Base-by-base conservation (phyloP, 371 early-diverging fungal species). In the Apophysomyces sp. region DNA sequence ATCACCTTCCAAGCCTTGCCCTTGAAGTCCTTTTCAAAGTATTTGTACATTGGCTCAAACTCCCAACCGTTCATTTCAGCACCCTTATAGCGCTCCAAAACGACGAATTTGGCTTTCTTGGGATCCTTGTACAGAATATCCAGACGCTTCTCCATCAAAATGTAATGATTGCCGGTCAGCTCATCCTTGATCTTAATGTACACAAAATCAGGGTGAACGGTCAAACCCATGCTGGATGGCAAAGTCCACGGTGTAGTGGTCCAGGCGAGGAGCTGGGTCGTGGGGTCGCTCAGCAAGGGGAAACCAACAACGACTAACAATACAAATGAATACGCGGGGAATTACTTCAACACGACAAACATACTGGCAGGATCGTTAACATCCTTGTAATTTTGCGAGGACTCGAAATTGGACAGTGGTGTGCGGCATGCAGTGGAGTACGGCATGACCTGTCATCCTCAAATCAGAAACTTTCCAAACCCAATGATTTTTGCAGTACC, bases 201-300 rank as follows among this genome's bases (percentile, higher is more conserved):
- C 55, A 94, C 94, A 74, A 95, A 95, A 6, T 89, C 89, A 37
- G 96, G 95, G 78, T 99, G 87, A 49, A 99, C 96, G 73, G 93
- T 92, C 1, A 99, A 86, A 52, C 92, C 99, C 78, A 97, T 80
- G 82, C 99, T 98, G 71, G 94, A 90, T 29, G 99, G 99, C 57
- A 99, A 80, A 15, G 99, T 99, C 99, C 99, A 99, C 34, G 99
- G 99, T 4, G 99, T 99, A 49, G 99, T 99, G 24, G 99, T 99
- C 99, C 99, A 99, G 2, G 98, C 98, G 31, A 99, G 83, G 59
- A 99, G 73, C 34, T 87, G 76, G 18, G 92, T 91, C 1, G 84
- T 67, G 16, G 94, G 91, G 52, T 97, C 98, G 31, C 78, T 80
- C 52, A 89, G 69, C 54, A 95, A 85, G 56, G 99, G 98, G 87